Evolutionary conservation across 202 grass and related monocot genomes (phyloP).

Genomic region (Panicum virgatum): DNA sequence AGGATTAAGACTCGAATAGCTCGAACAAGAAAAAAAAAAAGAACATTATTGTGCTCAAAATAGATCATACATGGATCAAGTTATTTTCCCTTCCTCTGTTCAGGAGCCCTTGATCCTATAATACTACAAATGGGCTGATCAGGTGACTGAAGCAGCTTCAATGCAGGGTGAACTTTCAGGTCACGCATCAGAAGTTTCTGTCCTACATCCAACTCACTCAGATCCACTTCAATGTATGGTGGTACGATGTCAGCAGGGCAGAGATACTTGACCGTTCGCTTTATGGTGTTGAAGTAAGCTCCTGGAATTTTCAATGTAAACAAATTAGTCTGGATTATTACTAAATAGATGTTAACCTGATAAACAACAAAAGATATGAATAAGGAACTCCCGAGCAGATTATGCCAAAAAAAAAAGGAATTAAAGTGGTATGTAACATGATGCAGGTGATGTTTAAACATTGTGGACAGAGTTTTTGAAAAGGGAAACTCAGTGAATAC

Average conservation of each 20-base stretch:
- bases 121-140: conserved; percentile 87
- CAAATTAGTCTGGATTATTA: conserved; percentile 5
- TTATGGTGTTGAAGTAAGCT: conserved; percentile 95
- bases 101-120: conserved; percentile 73
- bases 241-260: conserved; percentile 93
- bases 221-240: conserved; percentile 93
- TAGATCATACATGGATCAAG: neutral
- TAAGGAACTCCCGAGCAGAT: neutral
- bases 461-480: neutral
- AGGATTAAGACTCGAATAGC: conserved; percentile 38
- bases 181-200: conserved; percentile 79
- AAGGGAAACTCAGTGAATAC: neutral
- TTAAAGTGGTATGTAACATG: neutral
- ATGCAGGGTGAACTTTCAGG: conserved; percentile 79
- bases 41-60: conserved; percentile 38
- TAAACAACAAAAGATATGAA: neutral
- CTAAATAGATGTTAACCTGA: neutral
- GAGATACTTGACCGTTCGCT: conserved; percentile 85
- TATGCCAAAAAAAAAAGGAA: neutral
- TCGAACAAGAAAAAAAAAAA: conserved; percentile 30
- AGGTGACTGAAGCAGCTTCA: conserved; percentile 68
- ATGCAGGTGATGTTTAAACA: neutral
- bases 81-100: conserved; percentile 79
- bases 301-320: conserved; percentile 52
- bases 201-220: conserved; percentile 82